These are phyloP conservation scores for Scheffersomyces titani DNA, from an alignment of 1,139 yeast species.

Conservation along the genomic window DNA sequence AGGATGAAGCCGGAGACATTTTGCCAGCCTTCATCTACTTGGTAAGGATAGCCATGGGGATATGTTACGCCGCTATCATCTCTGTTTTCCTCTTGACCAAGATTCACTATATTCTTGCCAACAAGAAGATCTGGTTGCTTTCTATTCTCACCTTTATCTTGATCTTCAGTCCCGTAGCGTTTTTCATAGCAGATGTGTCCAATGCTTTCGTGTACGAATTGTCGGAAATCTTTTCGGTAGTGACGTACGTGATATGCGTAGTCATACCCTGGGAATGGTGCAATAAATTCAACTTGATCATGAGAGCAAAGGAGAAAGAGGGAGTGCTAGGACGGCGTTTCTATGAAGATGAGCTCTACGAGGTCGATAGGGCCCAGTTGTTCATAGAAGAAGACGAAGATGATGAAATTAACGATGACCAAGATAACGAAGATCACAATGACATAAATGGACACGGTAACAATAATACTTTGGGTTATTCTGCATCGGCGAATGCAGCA, in stretches of 20 bases:
- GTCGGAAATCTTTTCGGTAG: conserved; percentile 72
- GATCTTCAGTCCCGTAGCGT: conserved; percentile 66
- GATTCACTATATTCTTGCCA: conserved; percentile 54
- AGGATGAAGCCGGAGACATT: conserved; percentile 54
- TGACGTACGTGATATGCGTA: conserved; percentile 70
- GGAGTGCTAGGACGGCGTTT: conserved; percentile 81
- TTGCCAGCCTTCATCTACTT: conserved; percentile 80
- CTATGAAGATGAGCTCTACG: conserved; percentile 66
- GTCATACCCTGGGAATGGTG: conserved; percentile 91
- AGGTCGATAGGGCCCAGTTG: conserved; percentile 44
- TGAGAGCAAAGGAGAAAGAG: conserved; percentile 67
- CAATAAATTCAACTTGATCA: conserved; percentile 62
- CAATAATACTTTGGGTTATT: not conserved
- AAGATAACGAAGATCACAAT: conserved; percentile 11
- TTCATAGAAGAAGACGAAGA: conserved; percentile 36
- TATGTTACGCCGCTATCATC: conserved; percentile 70
- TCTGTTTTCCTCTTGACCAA: conserved; percentile 60
- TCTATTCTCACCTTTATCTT: conserved; percentile 61
- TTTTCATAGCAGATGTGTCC: conserved; percentile 78
- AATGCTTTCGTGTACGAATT: conserved; percentile 70
- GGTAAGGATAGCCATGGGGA: conserved; percentile 71
- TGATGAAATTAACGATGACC: conserved; percentile 4
- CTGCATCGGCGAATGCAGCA: not conserved
- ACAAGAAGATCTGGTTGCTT: conserved; percentile 50
- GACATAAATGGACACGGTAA: not conserved